Percentiles rank a stretch among this genome's conserved stretches.
Evolutionary conservation across 2,329 filamentous ascomycete genomes (phyloP).

Genomic region (Mariannaea elegans): DNA sequence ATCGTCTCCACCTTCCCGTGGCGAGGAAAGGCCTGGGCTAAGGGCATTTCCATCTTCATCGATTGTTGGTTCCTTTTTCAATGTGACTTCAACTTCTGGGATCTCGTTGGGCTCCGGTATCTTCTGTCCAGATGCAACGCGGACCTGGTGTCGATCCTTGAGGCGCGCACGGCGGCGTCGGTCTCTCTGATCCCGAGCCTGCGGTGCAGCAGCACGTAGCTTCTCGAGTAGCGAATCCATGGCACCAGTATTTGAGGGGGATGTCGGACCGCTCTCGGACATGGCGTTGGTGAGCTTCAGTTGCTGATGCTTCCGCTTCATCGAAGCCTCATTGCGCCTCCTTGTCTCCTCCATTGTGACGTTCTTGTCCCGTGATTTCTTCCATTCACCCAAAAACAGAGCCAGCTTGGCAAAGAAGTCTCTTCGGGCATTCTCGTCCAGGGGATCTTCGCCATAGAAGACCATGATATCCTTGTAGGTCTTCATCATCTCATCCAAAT

Average conservation of each 20-base stretch:
- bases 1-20: slow-evolving; percentile 68
- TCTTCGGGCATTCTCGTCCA: slow-evolving; percentile 89
- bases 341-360: slow-evolving; percentile 80
- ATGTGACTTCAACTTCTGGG: slow-evolving; percentile 60
- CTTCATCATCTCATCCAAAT: slow-evolving; percentile 90
- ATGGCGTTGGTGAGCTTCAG: slow-evolving; percentile 67
- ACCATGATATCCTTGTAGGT: slow-evolving; percentile 95
- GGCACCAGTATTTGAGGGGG: slow-evolving; percentile 81
- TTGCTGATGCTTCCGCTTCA: slow-evolving; percentile 88
- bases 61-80: slow-evolving; percentile 47
- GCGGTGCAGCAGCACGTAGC: slow-evolving; percentile 88
- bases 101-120: slow-evolving; percentile 76
- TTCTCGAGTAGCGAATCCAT: slow-evolving; percentile 98
- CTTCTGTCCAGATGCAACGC: slow-evolving; percentile 87
- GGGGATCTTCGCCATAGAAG: slow-evolving; percentile 94
- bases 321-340: slow-evolving; percentile 86
- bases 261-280: slow-evolving; percentile 62
- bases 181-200: slow-evolving; percentile 88
- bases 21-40: slow-evolving; percentile 59
- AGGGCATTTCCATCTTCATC: slow-evolving; percentile 61
- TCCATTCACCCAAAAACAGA: slow-evolving; percentile 91
- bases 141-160: slow-evolving; percentile 90
- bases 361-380: slow-evolving; percentile 96
- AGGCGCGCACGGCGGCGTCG: slow-evolving; percentile 85
- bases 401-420: slow-evolving; percentile 97